Evolutionary conservation across 306 rosid species (phyloP), one percentile per base, ranked within the genome.

Genomic region (Astragalus membranaceus): DNA sequence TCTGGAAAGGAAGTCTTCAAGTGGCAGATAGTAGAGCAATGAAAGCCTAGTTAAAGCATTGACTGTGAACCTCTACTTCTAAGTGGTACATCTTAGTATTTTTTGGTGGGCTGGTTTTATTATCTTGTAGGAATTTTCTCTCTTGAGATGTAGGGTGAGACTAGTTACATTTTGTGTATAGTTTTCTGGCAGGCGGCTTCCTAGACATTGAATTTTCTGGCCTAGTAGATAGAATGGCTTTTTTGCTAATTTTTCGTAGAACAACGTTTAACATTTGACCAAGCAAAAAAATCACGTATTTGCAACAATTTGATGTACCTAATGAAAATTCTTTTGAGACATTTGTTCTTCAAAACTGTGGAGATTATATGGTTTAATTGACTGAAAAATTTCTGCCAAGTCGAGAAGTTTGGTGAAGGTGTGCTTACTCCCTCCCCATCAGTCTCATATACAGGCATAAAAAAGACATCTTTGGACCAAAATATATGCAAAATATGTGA

Each of bases 1-100:
- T 33, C 83, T 90, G 35, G 97, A 90, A 67, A 84, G 75, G 83
- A 70, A 63, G 63, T 61, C 66, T 59, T 60, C 73, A 57, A 36
- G 64, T n/a, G 37, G 64, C 80, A 78, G 58, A 26, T 26, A 52
- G 10, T 32, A 14, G 66, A 50, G 6, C 50, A 64, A 9, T 57
- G 77, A 69, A 49, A 12, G 54, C 55, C 6, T n/a, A 17, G 26
- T 12, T 33, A 11, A 39, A 32, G 33, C 70, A 51, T 79, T 58
- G 32, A 29, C 10, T 15, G 12, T n/a, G 7, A 37, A 63, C 37
- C 29, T 33, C 48, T 12, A 6, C 39, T 39, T 46, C 49, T 9
- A 7, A 9, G 46, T 71, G 54, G 50, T 54, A n/a, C 56, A 80
- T 70, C 69, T 48, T 8, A n/a, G 11, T 46, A 36, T 8, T 26